phyloP scores from a whole-genome alignment of 179 eudicot genomes.

The Silene coronaria region DNA sequence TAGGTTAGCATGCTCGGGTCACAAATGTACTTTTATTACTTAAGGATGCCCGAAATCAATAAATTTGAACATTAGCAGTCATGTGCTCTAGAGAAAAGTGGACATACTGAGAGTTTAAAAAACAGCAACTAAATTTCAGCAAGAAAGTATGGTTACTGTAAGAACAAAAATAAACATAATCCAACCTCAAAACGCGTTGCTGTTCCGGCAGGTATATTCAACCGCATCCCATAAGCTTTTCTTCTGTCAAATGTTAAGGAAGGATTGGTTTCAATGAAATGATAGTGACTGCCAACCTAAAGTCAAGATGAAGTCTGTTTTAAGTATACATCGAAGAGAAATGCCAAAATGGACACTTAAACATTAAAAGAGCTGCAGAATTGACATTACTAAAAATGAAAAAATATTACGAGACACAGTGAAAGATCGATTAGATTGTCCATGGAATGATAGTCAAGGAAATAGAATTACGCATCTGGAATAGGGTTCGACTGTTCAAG shows the following conservation, averaged over 20 bases:
- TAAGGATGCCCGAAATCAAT: not conserved
- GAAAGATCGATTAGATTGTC: not conserved
- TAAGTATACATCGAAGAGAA: not conserved
- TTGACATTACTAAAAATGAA: not conserved
- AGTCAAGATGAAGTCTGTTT: constrained; percentile 16
- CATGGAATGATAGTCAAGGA: not conserved
- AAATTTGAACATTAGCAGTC: not conserved
- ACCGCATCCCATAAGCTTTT: constrained; percentile 83
- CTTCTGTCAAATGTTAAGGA: constrained; percentile 68
- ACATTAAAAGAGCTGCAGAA: not conserved
- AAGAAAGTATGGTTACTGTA: not conserved
- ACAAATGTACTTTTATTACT: not conserved
- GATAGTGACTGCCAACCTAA: constrained; percentile 98
- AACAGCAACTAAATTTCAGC: constrained; percentile 13
- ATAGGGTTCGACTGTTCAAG: not conserved
- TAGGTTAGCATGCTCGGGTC: not conserved
- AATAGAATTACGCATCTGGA: not conserved
- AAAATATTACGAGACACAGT: not conserved
- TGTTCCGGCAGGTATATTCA: constrained; percentile 93
- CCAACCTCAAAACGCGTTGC: constrained; percentile 87
- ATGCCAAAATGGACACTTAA: not conserved
- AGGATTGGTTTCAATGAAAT: constrained; percentile 86
- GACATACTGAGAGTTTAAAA: not conserved
- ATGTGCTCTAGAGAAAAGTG: not conserved
- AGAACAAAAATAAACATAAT: constrained; percentile 1